phyloP scores from a whole-genome alignment of 2,329 filamentous ascomycete genomes.

The Penicillium carneum region DNA sequence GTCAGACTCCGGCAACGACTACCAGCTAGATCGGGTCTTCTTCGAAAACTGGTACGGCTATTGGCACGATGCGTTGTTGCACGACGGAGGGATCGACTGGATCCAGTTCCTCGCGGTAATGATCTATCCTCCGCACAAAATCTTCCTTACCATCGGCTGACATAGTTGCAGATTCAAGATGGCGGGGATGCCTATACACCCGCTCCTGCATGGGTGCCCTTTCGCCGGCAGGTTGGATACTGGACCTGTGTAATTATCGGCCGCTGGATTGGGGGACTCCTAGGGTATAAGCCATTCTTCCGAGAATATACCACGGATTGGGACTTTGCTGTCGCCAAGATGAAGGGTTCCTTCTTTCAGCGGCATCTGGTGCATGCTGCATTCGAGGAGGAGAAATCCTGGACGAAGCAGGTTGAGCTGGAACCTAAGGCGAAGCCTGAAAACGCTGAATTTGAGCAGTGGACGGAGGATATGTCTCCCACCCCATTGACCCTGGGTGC shows the following conservation, averaged over 20 bases:
- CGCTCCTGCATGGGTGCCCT: conserved; percentile 22
- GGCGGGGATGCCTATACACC: conserved; percentile 22
- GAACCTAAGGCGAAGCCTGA: neutral
- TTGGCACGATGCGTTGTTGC: conserved; percentile 26
- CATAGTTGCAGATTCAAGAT: conserved; percentile 21
- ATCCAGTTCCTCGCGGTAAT: conserved; percentile 22
- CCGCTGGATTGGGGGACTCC: conserved; percentile 22
- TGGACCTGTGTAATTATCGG: conserved; percentile 15
- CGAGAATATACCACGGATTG: conserved; percentile 25
- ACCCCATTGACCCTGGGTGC: neutral
- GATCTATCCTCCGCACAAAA: rapidly evolving
- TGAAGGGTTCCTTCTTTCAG: conserved; percentile 12
- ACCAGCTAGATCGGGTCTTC: conserved; percentile 27
- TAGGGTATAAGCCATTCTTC: conserved; percentile 26
- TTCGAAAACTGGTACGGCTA: conserved; percentile 33
- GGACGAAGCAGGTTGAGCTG: neutral
- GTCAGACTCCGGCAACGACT: conserved; percentile 25
- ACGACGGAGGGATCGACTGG: conserved; percentile 24
- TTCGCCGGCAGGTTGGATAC: conserved; percentile 16
- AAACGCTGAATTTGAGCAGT: neutral
- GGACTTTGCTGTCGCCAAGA: conserved; percentile 22
- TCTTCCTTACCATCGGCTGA: neutral
- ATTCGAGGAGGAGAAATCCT: neutral
- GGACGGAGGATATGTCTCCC: neutral
- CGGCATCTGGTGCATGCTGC: neutral